phyloP scores from a whole-genome alignment of 208 protist genomes.

The Trypanosoma scelopori region DNA sequence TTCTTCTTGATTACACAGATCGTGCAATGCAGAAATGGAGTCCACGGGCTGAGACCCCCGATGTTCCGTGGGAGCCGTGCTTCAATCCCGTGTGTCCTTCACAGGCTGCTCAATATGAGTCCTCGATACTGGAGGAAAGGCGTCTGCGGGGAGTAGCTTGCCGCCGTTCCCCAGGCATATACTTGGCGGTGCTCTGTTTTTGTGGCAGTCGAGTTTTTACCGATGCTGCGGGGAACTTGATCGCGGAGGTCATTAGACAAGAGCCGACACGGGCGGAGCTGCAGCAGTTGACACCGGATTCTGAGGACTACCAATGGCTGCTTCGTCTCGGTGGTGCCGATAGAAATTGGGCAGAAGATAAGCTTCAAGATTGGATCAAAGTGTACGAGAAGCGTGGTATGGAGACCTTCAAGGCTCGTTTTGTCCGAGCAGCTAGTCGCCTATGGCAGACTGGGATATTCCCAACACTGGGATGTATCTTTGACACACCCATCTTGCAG shows the following conservation, averaged over 20 bases:
- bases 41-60: constrained; percentile 17
- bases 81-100: constrained; percentile 23
- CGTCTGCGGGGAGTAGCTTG: neutral
- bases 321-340: constrained; percentile 23
- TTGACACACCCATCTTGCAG: constrained; percentile 33
- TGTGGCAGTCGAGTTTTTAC: constrained; percentile 26
- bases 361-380: constrained; percentile 16
- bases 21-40: constrained; percentile 20
- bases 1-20: constrained; percentile 21
- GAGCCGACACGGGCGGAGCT: constrained; percentile 15
- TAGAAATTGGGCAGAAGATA: constrained; percentile 21
- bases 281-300: constrained; percentile 17
- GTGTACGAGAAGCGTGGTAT: constrained; percentile 28
- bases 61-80: constrained; percentile 28
- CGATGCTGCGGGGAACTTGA: constrained; percentile 8
- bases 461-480: constrained; percentile 27
- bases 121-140: constrained; percentile 12
- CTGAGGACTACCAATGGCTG: constrained; percentile 35
- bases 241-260: constrained; percentile 22
- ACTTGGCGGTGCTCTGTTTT: constrained; percentile 27
- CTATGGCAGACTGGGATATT: constrained; percentile 6
- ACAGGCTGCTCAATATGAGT: constrained; percentile 28
- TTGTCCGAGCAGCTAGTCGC: constrained; percentile 28
- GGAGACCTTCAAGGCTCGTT: constrained; percentile 25
- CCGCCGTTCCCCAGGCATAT: constrained; percentile 27